These are phyloP conservation scores for Pulveroboletus ridleyi DNA, from an alignment of 1,284 basidiomycete genomes.

Conservation along the genomic window DNA sequence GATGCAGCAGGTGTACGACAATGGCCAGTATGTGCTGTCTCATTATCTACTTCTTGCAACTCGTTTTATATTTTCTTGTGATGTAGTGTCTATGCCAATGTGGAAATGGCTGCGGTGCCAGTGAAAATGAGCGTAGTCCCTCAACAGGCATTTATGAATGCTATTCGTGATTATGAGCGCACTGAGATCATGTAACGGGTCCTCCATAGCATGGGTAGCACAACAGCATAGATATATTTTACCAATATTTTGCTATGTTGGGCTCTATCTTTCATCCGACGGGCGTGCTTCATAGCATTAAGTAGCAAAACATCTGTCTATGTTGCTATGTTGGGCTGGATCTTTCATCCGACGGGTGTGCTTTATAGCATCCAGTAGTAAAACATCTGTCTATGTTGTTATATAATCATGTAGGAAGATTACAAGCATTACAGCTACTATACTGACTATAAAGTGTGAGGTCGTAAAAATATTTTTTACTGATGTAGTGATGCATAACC, in stretches of 20 bases:
- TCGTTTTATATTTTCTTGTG: neutral
- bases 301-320: neutral
- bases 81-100: neutral
- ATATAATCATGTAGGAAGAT: constrained; percentile 1
- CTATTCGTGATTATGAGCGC: neutral
- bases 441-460: neutral
- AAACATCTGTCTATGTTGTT: neutral
- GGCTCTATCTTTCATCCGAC: neutral
- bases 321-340: neutral
- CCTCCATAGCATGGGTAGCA: neutral
- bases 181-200: neutral
- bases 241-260: neutral
- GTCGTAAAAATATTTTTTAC: neutral
- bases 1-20: neutral
- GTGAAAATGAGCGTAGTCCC: neutral
- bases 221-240: neutral
- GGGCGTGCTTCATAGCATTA: neutral
- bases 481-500: too few species aligned
- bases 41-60: neutral
- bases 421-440: neutral
- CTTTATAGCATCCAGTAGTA: neutral
- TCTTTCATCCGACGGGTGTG: neutral
- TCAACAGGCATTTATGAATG: neutral
- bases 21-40: neutral
- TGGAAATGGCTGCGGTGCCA: neutral